Evolutionary conservation across 345 rosid genomes (phyloP).

Genomic region (Turritis glabra): DNA sequence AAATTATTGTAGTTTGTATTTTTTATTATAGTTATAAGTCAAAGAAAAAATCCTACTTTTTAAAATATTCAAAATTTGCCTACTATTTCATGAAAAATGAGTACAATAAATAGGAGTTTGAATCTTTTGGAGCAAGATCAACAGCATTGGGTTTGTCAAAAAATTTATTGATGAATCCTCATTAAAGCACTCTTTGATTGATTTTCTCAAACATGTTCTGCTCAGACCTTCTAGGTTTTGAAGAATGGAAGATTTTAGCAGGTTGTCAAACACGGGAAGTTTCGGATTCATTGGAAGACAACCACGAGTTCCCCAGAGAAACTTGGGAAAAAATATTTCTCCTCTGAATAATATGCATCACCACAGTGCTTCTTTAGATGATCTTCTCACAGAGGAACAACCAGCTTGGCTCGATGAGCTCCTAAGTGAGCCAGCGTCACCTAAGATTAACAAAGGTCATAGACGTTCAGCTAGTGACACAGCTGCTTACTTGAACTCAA

Average conservation of each 20-base stretch:
- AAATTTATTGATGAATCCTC: neutral
- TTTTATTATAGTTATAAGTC: neutral
- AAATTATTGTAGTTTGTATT: no score
- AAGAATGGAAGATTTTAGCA: constrained; percentile 51
- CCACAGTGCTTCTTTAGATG: constrained; percentile 53
- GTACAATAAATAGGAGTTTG: neutral
- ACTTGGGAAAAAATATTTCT: constrained; percentile 40
- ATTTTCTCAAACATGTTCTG: neutral
- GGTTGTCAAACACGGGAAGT: constrained; percentile 42
- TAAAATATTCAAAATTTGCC: neutral
- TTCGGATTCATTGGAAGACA: constrained; percentile 50
- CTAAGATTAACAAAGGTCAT: constrained; percentile 46
- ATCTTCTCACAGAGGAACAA: constrained; percentile 46
- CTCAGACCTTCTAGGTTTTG: neutral
- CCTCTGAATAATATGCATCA: constrained; percentile 38
- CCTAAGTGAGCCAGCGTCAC: constrained; percentile 54
- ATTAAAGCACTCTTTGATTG: neutral
- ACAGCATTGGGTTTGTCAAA: neutral
- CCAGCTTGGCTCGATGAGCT: constrained; percentile 74
- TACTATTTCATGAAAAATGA: neutral
- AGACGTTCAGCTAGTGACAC: constrained; percentile 72
- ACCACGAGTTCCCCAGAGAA: constrained; percentile 45
- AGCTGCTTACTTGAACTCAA: constrained; percentile 44
- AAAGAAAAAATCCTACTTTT: neutral
- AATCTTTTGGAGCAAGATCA: neutral